Percentiles rank a stretch among this genome's conserved stretches.
Conservation (phyloP, 2,329 filamentous ascomycete genomes). For the Hypoxylon sp. region DNA sequence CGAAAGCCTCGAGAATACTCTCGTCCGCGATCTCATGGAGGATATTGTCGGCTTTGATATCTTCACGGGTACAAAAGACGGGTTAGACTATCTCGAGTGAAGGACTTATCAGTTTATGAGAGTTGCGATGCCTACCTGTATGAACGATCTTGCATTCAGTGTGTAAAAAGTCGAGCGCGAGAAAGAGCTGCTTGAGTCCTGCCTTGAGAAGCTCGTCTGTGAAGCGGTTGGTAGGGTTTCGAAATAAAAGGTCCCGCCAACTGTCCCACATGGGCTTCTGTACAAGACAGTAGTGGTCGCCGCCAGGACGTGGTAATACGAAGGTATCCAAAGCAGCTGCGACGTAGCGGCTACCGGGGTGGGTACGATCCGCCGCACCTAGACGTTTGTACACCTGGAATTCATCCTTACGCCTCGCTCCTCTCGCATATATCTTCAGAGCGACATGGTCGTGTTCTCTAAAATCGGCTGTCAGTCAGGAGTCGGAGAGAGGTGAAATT, state of each 20-base stretch:
- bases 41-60: constrained; percentile 63
- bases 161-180: constrained; percentile 62
- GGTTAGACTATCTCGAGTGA: not conserved
- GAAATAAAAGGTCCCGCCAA: constrained; percentile 55
- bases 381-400: not conserved
- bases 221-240: constrained; percentile 57
- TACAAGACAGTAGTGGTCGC: constrained; percentile 3
- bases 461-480: constrained; percentile 46
- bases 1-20: constrained; percentile 57
- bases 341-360: not conserved
- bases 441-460: constrained; percentile 29
- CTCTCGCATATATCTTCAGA: constrained; percentile 1
- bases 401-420: not conserved
- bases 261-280: constrained; percentile 52
- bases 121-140: constrained; percentile 54
- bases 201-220: constrained; percentile 53
- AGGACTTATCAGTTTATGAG: not conserved
- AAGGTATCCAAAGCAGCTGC: constrained; percentile 1
- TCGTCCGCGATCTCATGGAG: constrained; percentile 59
- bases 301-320: not conserved
- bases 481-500: constrained; percentile 44
- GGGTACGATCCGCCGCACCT: not conserved
- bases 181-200: constrained; percentile 57
- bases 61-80: constrained; percentile 40
- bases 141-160: constrained; percentile 61